phyloP scores from a whole-genome alignment of 108 stramenopile genomes.

The Cylindrotheca closterium region DNA sequence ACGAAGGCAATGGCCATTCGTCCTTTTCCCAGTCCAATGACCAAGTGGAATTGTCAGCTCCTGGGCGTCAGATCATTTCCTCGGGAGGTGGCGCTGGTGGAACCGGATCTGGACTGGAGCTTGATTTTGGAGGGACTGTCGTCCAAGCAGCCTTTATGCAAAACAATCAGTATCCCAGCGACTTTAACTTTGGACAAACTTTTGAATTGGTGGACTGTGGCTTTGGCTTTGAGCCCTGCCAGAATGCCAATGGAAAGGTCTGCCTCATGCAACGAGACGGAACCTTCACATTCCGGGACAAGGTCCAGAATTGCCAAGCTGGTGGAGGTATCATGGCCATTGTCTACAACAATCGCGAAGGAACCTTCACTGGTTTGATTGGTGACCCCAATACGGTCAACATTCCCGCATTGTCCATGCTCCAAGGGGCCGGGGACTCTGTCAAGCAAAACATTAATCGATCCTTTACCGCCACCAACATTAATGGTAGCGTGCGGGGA shows the following conservation, averaged over 20 bases:
- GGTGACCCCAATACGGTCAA: neutral
- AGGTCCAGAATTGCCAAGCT: conserved; percentile 16
- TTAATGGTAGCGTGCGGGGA: neutral
- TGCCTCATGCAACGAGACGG: conserved; percentile 17
- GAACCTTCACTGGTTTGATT: neutral
- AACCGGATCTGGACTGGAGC: neutral
- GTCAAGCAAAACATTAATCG: neutral
- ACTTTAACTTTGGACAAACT: neutral
- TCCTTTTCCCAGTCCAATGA: conserved; percentile 27
- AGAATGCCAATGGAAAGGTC: conserved; percentile 4
- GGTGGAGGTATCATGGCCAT: conserved; percentile 11
- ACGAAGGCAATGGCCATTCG: neutral
- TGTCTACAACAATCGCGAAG: conserved; percentile 16
- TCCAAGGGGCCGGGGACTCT: neutral
- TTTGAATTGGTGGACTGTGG: conserved; percentile 12
- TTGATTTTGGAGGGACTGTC: neutral
- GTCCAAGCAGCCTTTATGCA: neutral
- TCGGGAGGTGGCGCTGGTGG: neutral
- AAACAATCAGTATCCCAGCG: neutral
- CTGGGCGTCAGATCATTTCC: conserved; percentile 38
- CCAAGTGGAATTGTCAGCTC: conserved; percentile 56
- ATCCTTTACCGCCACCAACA: neutral
- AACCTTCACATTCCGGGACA: conserved; percentile 8
- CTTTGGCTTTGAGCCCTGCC: conserved; percentile 2
- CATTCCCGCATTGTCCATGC: neutral